phyloP scores from a whole-genome alignment of 306 rosid species.

The Neltuma alba region DNA sequence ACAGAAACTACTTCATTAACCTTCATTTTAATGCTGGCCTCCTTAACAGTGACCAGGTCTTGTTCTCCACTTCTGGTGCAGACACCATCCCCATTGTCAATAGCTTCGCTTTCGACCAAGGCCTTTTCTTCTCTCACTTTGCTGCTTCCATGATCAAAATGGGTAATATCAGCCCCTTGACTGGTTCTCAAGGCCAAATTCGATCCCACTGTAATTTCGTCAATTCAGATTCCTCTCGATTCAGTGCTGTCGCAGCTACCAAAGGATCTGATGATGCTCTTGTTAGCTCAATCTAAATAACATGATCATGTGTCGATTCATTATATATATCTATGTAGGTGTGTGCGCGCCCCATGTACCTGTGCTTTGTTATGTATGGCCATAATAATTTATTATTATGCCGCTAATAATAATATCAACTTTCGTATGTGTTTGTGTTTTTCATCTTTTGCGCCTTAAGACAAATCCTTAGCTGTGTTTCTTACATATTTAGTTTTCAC shows the following conservation, averaged over 20 bases:
- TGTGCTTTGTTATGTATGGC: background rate
- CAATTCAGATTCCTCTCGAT: slow-evolving; percentile 31
- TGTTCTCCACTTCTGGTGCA: too few species aligned
- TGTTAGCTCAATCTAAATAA: slow-evolving; percentile 31
- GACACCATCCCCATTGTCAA: too few species aligned
- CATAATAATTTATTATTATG: background rate
- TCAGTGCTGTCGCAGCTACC: slow-evolving; percentile 13
- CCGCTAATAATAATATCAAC: background rate
- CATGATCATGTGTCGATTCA: background rate
- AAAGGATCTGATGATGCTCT: slow-evolving; percentile 16
- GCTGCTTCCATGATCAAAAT: slow-evolving; percentile 48
- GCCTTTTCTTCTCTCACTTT: slow-evolving; percentile 36
- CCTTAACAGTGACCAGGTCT: too few species aligned
- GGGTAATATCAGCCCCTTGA: slow-evolving; percentile 46
- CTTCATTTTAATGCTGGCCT: slow-evolving; percentile 36
- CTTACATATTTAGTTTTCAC: too few species aligned
- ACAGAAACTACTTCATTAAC: slow-evolving; percentile 43
- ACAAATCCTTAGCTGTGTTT: too few species aligned
- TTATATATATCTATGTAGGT: background rate
- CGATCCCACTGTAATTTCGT: slow-evolving; percentile 44
- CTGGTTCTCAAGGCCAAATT: slow-evolving; percentile 45
- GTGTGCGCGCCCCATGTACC: background rate
- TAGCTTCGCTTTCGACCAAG: slow-evolving; percentile 28
- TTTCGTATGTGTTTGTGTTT: too few species aligned
- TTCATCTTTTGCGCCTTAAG: too few species aligned